Conservation (phyloP, 305 asterid species). For the Fraxinus floribunda region DNA sequence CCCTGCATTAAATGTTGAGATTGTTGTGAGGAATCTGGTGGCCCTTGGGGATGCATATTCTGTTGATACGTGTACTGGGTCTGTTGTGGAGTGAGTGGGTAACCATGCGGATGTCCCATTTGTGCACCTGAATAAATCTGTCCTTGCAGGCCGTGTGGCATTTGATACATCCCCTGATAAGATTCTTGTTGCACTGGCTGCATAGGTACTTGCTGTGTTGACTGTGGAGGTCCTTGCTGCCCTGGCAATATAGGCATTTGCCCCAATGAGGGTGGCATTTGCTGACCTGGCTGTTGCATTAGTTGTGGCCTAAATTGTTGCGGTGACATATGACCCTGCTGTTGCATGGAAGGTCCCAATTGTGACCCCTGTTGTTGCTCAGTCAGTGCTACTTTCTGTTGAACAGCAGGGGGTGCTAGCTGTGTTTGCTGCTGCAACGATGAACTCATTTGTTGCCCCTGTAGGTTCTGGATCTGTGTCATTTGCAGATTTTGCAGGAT, state of each 20-base stretch:
- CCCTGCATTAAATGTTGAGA: slow-evolving; percentile 49
- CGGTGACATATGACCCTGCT: slow-evolving; percentile 42
- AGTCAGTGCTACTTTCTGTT: slow-evolving; percentile 38
- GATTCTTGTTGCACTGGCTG: slow-evolving; percentile 54
- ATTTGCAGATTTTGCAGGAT: slow-evolving; percentile 43
- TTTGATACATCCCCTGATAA: slow-evolving; percentile 41
- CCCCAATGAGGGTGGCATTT: slow-evolving; percentile 43
- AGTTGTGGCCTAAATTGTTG: slow-evolving; percentile 58
- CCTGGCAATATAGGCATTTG: slow-evolving; percentile 47
- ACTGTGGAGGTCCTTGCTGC: slow-evolving; percentile 47
- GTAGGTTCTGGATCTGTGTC: slow-evolving; percentile 36
- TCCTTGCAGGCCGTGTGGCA: slow-evolving; percentile 43
- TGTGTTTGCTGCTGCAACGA: slow-evolving; percentile 47
- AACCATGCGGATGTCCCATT: slow-evolving; percentile 58
- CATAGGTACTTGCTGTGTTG: slow-evolving; percentile 45
- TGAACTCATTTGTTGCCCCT: slow-evolving; percentile 43
- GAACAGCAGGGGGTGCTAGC: slow-evolving; percentile 35
- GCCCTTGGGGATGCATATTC: slow-evolving; percentile 54
- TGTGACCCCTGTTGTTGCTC: slow-evolving; percentile 62
- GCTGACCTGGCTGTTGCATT: slow-evolving; percentile 62
- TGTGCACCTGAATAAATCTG: slow-evolving; percentile 54
- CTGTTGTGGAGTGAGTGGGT: slow-evolving; percentile 53
- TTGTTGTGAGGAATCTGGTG: slow-evolving; percentile 56
- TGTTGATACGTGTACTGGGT: slow-evolving; percentile 62
- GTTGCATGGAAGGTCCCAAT: slow-evolving; percentile 47